Evolutionary conservation across 176 grass and related monocot genomes (phyloP).

Genomic region (Aegilops umbellulata): DNA sequence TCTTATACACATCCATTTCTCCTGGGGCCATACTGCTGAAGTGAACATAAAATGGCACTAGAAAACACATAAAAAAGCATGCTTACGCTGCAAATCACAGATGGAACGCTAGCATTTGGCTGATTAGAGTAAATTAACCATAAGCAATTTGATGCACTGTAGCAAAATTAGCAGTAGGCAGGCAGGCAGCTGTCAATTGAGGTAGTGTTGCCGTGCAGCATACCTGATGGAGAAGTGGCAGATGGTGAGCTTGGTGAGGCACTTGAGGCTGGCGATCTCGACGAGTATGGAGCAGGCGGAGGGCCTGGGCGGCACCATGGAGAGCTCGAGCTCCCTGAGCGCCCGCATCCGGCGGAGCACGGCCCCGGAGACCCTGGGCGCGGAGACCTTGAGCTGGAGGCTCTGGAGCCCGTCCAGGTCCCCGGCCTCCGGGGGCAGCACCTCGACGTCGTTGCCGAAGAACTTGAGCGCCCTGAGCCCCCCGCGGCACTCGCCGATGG

Average conservation of each 20-base stretch:
- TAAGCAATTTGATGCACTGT: not conserved
- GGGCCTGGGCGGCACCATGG: conserved; percentile 67
- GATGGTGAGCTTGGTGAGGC: conserved; percentile 78
- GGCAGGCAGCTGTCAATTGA: not conserved
- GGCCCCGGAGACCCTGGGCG: conserved; percentile 58
- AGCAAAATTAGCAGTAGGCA: not conserved
- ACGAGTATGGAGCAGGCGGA: conserved; percentile 70
- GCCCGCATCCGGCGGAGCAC: conserved; percentile 59
- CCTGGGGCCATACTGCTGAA: not conserved
- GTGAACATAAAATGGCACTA: not conserved
- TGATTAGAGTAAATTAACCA: not conserved
- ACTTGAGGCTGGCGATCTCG: conserved; percentile 63
- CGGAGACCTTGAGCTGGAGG: conserved; percentile 84
- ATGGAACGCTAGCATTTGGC: not conserved
- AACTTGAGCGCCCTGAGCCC: conserved; percentile 81
- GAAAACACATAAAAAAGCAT: conserved; percentile 2
- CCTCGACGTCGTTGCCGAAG: conserved; percentile 91
- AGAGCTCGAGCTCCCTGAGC: conserved; percentile 86
- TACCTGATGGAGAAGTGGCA: conserved; percentile 88
- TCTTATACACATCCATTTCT: not conserved
- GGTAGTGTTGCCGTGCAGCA: not conserved
- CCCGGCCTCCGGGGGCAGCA: conserved; percentile 67
- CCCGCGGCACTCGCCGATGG: conserved; percentile 39
- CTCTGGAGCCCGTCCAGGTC: conserved; percentile 69
- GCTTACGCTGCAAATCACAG: not conserved